Evolutionary conservation across 2,329 filamentous ascomycete genomes (phyloP), one percentile per base, ranked within the genome.

Genomic region (Diplodia scrobiculata): DNA sequence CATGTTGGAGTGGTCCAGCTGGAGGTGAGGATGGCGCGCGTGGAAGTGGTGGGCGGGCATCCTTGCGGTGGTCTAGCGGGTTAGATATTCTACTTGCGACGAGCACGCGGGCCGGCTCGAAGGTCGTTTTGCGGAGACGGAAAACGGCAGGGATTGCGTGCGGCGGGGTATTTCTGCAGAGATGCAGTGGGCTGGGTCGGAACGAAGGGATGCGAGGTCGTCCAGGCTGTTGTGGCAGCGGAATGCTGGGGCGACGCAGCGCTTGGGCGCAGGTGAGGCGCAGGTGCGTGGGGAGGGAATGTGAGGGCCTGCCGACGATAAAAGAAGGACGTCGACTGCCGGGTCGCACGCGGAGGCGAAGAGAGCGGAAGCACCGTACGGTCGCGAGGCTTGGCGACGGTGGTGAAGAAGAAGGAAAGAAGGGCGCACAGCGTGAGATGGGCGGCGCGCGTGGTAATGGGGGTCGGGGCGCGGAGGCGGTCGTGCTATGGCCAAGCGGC

Each of bases 291-390:
- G n/a, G 29, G 53, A 67, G 41, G 10, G 55, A 62, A 68, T 55
- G 64, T 51, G 67, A 58, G 64, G 63, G 47, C 55, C 51, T 25
- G 62, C 53, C 48, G 68, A 66, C 67, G 66, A 67, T 69, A 69
- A 70, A 70, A 47, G 70, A 70, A 69, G 66, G 70, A 66, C 69
- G 68, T 67, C 69, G 66, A 70, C 69, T 65, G 60, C 68, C 67
- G 38, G 67, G 54, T 66, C 59, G 66, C 64, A 32, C 38, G 63
- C 41, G 41, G 4, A 36, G 53, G 63, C 63, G 63, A 65, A 47
- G 32, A 41, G 63, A 68, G 32, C 45, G 55, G 51, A 52, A 27
- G 51, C 63, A 65, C 38, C 63, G 29, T 52, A 34, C 36, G 48
- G 48, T 63, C 60, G 60, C 60, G 60, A 53, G 60, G 29, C 60